Evolutionary conservation across 805 yeast genomes (phyloP).

Genomic region (Priceomyces haplophilus): DNA sequence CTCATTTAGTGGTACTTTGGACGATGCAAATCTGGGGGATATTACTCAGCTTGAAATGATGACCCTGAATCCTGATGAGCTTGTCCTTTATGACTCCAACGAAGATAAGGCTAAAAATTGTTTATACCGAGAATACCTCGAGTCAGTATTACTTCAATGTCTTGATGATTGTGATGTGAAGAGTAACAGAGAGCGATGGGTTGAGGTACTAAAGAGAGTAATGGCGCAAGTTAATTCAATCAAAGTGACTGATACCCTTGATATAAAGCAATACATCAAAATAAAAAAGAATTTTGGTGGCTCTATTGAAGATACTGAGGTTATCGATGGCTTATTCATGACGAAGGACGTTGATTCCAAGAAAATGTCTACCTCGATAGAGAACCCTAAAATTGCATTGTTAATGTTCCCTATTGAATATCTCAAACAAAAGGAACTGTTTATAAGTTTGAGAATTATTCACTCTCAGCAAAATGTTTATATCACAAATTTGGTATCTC

Average conservation of each 20-base stretch:
- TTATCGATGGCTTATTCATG: slow-evolving; percentile 77
- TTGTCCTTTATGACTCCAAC: background rate
- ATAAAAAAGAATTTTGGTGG: slow-evolving; percentile 85
- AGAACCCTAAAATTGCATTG: slow-evolving; percentile 72
- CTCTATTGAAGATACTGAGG: slow-evolving; percentile 51
- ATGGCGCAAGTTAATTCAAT: slow-evolving; percentile 56
- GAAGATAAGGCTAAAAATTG: slow-evolving; percentile 6
- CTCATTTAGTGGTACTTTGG: background rate
- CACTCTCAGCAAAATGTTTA: slow-evolving; percentile 86
- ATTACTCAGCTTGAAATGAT: background rate
- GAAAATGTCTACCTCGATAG: slow-evolving; percentile 64
- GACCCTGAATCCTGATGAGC: slow-evolving; percentile 1
- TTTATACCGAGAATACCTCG: slow-evolving; percentile 42
- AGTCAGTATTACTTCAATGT: slow-evolving; percentile 55
- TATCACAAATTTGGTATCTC: slow-evolving; percentile 71
- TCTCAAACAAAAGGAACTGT: slow-evolving; percentile 68
- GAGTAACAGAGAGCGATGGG: slow-evolving; percentile 56
- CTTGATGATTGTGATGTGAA: slow-evolving; percentile 58
- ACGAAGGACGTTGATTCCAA: slow-evolving; percentile 80
- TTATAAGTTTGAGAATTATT: slow-evolving; percentile 78
- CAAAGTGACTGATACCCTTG: slow-evolving; percentile 71
- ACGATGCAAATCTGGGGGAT: background rate
- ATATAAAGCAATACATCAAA: slow-evolving; percentile 85
- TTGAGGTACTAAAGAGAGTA: slow-evolving; percentile 44
- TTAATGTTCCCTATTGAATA: slow-evolving; percentile 90